phyloP scores from a whole-genome alignment of 2,329 filamentous ascomycete genomes.

The Fusarium tanahbumbuense region DNA sequence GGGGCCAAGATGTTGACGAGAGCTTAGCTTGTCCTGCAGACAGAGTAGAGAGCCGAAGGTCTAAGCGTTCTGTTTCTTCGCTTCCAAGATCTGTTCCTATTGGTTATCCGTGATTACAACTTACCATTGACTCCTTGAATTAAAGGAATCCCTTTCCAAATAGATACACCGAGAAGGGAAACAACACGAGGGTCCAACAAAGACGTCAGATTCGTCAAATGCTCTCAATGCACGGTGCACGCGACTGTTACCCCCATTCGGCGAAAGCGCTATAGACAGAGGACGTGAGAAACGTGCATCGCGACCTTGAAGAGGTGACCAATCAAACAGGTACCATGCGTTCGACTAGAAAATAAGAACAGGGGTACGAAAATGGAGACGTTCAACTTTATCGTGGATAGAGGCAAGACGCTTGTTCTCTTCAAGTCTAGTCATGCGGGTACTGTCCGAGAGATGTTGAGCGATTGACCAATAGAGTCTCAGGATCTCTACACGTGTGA shows the following conservation, averaged over 20 bases:
- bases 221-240: slow-evolving; percentile 14
- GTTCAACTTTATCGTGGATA: slow-evolving; percentile 42
- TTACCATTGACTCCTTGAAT: neutral
- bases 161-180: no score
- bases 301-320: neutral
- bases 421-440: slow-evolving; percentile 25
- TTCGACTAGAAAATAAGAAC: slow-evolving; percentile 20
- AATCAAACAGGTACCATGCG: slow-evolving; percentile 27
- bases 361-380: slow-evolving; percentile 1
- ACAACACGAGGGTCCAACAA: neutral
- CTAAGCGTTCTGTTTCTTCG: neutral
- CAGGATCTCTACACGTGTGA: slow-evolving; percentile 35
- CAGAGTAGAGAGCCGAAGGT: neutral
- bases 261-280: neutral
- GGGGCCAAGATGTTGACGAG: neutral
- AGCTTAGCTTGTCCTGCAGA: slow-evolving; percentile 1
- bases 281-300: slow-evolving; percentile 2
- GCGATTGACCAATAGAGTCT: slow-evolving; percentile 12
- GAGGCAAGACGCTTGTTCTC: slow-evolving; percentile 29
- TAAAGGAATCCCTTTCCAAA: neutral
- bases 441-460: slow-evolving; percentile 2
- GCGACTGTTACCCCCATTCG: slow-evolving; percentile 37
- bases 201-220: neutral
- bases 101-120: neutral
- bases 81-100: no score